Conservation (phyloP, 2,329 filamentous ascomycete genomes). For the Diplodia sapinea region DNA sequence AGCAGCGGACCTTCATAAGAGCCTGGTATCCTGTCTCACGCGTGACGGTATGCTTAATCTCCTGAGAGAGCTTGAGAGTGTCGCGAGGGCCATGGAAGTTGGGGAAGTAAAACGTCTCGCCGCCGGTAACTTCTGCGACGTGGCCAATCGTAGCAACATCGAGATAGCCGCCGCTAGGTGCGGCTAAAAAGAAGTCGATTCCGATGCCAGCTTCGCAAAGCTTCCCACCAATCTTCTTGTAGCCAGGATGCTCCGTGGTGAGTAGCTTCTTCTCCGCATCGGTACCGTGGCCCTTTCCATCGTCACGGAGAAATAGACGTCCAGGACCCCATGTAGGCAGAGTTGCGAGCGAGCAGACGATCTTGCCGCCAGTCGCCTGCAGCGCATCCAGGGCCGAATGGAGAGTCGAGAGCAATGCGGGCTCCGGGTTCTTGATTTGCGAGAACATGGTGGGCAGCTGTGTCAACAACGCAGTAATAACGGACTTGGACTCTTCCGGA, state of each 20-base stretch:
- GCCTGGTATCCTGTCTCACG: slow-evolving; percentile 94
- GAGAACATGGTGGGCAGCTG: slow-evolving; percentile 86
- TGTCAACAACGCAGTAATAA: slow-evolving; percentile 86
- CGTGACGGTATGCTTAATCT: slow-evolving; percentile 84
- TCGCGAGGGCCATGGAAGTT: slow-evolving; percentile 93
- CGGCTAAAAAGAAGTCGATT: slow-evolving; percentile 91
- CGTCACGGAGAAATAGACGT: slow-evolving; percentile 82
- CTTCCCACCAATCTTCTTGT: slow-evolving; percentile 83
- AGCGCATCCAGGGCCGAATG: slow-evolving; percentile 85
- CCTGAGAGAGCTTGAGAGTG: slow-evolving; percentile 78
- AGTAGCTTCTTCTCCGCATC: slow-evolving; percentile 93
- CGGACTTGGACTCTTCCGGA: slow-evolving; percentile 82
- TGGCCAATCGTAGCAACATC: slow-evolving; percentile 93
- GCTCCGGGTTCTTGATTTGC: slow-evolving; percentile 86
- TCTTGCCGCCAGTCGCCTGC: slow-evolving; percentile 86
- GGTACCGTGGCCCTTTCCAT: slow-evolving; percentile 81
- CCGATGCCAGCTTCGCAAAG: slow-evolving; percentile 88
- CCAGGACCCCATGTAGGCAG: slow-evolving; percentile 92
- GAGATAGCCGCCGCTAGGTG: slow-evolving; percentile 87
- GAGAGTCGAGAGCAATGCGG: slow-evolving; percentile 81
- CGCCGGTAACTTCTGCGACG: slow-evolving; percentile 85
- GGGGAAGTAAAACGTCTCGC: slow-evolving; percentile 94
- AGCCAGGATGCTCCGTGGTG: slow-evolving; percentile 85
- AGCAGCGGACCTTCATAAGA: slow-evolving; percentile 97
- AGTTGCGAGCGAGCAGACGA: slow-evolving; percentile 84